Conservation (phyloP, 78 protist genomes). For the Monocercomonoides exilis region DNA sequence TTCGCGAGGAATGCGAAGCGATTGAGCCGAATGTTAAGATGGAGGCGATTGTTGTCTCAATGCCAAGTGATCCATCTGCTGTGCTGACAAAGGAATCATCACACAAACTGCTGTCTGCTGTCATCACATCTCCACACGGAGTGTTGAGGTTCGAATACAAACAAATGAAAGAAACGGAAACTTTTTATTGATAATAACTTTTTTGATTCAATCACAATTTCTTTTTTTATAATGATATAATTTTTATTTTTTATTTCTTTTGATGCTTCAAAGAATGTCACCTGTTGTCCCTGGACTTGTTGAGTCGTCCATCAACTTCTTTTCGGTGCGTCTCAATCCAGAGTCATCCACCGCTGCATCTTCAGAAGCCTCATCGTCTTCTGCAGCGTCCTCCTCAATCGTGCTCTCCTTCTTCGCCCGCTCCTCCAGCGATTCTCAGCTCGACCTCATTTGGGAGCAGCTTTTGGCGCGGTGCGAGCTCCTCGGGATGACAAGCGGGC, state of each 20-base stretch:
- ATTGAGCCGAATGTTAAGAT: background rate
- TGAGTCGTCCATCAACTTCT: constrained; percentile 3
- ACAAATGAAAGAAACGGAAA: too few relatives aligned
- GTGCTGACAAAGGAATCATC: background rate
- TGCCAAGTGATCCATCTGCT: background rate
- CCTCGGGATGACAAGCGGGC: background rate
- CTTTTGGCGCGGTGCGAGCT: background rate
- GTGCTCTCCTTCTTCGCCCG: constrained; percentile 10
- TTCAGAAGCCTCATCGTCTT: too few relatives aligned
- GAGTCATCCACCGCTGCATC: too few relatives aligned
- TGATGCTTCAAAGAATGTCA: too few relatives aligned
- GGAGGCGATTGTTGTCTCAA: background rate
- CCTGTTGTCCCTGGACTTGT: background rate
- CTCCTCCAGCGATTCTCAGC: background rate
- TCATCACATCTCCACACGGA: constrained; percentile 2
- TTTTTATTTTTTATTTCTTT: too few relatives aligned
- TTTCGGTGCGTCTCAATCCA: background rate
- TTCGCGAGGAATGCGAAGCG: background rate
- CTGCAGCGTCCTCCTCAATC: background rate
- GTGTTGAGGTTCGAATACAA: too few relatives aligned
- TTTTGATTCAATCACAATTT: too few relatives aligned
- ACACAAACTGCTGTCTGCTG: background rate
- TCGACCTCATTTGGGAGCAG: background rate
- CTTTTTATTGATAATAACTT: too few relatives aligned
- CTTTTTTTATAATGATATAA: too few relatives aligned